Conservation (phyloP, 148 eudicot species). For the Fagopyrum tataricum region DNA sequence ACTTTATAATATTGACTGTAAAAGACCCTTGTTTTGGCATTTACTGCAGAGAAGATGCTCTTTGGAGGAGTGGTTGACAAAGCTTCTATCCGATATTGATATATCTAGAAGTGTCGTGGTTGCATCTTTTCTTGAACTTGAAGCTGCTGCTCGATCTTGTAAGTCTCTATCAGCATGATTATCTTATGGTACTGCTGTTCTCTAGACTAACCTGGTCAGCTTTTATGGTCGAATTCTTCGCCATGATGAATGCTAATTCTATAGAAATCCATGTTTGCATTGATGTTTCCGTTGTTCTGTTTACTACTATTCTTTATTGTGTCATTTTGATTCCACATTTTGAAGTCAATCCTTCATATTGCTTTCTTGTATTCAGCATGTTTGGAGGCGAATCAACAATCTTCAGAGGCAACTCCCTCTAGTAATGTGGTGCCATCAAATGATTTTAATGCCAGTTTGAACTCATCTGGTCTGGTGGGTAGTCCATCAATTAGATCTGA, state of each 20-base stretch:
- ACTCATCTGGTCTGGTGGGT: conserved; percentile 37
- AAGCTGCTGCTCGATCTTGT: conserved; percentile 92
- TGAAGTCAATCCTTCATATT: not conserved
- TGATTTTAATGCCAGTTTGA: conserved; percentile 27
- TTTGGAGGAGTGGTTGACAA: conserved; percentile 83
- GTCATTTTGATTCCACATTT: not conserved
- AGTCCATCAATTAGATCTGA: conserved; percentile 51
- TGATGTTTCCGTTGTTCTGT: not conserved
- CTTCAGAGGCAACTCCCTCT: conserved; percentile 27
- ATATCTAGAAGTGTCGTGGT: conserved; percentile 74
- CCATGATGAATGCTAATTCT: not conserved
- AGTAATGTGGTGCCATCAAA: conserved; percentile 28
- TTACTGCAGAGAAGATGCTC: conserved; percentile 71
- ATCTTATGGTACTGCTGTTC: not conserved
- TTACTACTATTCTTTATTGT: not conserved
- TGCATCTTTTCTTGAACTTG: conserved; percentile 92
- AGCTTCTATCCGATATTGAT: conserved; percentile 74
- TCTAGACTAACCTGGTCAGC: not conserved
- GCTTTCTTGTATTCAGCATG: conserved; percentile 39
- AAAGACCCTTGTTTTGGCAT: not conserved
- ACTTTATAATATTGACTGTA: not conserved
- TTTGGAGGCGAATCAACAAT: conserved; percentile 42
- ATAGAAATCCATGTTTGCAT: not conserved
- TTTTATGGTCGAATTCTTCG: not conserved
- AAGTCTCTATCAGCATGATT: conserved; percentile 23